phyloP scores from a whole-genome alignment of 2,329 filamentous ascomycete species.

The Ophiostoma sp. region DNA sequence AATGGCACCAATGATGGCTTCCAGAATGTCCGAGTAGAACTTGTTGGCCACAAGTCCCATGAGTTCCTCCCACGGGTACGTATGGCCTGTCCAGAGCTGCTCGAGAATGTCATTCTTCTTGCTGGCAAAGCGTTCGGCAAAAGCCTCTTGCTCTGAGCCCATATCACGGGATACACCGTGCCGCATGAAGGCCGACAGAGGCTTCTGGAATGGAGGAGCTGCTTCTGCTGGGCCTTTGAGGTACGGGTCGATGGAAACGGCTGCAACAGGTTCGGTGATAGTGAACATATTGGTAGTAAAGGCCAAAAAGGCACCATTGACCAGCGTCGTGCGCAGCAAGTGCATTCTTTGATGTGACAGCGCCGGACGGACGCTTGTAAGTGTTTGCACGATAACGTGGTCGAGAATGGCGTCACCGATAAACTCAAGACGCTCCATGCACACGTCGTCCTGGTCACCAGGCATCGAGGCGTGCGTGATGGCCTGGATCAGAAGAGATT shows the following conservation, averaged over 20 bases:
- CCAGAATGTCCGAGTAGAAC: conserved; percentile 80
- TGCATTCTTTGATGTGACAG: conserved; percentile 66
- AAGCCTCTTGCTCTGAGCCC: conserved; percentile 33
- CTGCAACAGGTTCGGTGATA: conserved; percentile 31
- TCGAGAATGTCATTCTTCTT: conserved; percentile 52
- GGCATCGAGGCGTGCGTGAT: conserved; percentile 71
- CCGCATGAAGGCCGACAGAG: conserved; percentile 71
- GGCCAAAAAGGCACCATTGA: conserved; percentile 77
- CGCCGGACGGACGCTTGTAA: conserved; percentile 36
- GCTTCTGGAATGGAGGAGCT: conserved; percentile 27
- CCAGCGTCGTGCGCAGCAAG: conserved; percentile 69
- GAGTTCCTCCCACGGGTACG: conserved; percentile 78
- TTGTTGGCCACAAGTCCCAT: conserved; percentile 67
- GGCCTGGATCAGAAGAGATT: conserved; percentile 71
- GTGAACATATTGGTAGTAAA: conserved; percentile 67
- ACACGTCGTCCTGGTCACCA: conserved; percentile 48
- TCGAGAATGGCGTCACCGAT: conserved; percentile 86
- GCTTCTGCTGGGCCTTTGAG: not conserved
- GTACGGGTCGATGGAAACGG: conserved; percentile 10
- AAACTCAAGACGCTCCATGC: conserved; percentile 78
- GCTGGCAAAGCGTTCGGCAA: conserved; percentile 48
- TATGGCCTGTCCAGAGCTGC: conserved; percentile 49
- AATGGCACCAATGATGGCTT: conserved; percentile 76
- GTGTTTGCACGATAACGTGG: conserved; percentile 60
- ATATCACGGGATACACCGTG: conserved; percentile 52